Percentiles rank a stretch among this genome's conserved stretches.
Evolutionary conservation across 176 grass and related monocot genomes (phyloP).

Genomic region (Musa beccarii): DNA sequence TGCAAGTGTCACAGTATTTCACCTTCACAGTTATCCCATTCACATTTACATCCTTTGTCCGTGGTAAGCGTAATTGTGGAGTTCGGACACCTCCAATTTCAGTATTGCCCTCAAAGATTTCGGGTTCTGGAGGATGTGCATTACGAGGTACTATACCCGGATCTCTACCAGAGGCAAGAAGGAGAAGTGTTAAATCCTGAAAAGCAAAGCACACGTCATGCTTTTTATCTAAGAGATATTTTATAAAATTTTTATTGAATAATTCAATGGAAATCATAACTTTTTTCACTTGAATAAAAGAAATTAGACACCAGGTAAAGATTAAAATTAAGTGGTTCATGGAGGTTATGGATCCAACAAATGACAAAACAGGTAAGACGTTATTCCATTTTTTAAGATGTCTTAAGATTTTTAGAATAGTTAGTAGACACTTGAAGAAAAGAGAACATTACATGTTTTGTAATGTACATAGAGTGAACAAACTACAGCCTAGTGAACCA

Average conservation of each 20-base stretch:
- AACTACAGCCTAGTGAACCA: too few relatives aligned
- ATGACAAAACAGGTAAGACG: too few relatives aligned
- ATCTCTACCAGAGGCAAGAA: constrained; percentile 1
- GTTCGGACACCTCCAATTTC: neutral
- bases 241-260: neutral
- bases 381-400: too few relatives aligned
- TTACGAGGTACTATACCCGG: neutral
- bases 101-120: neutral
- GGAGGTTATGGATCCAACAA: too few relatives aligned
- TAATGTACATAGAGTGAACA: too few relatives aligned
- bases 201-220: neutral
- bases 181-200: neutral
- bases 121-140: constrained; percentile 1
- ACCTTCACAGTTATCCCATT: neutral
- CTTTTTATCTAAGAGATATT: neutral
- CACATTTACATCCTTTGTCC: neutral
- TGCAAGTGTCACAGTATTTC: constrained; percentile 1
- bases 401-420: too few relatives aligned
- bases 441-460: too few relatives aligned
- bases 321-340: too few relatives aligned
- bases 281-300: too few relatives aligned
- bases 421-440: too few relatives aligned
- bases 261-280: neutral
- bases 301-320: too few relatives aligned
- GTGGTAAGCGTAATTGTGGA: neutral